Percentiles rank a stretch among this genome's conserved stretches.
phyloP scores from a whole-genome alignment of 2,329 filamentous ascomycete genomes.

The Diaporthe helianthi region DNA sequence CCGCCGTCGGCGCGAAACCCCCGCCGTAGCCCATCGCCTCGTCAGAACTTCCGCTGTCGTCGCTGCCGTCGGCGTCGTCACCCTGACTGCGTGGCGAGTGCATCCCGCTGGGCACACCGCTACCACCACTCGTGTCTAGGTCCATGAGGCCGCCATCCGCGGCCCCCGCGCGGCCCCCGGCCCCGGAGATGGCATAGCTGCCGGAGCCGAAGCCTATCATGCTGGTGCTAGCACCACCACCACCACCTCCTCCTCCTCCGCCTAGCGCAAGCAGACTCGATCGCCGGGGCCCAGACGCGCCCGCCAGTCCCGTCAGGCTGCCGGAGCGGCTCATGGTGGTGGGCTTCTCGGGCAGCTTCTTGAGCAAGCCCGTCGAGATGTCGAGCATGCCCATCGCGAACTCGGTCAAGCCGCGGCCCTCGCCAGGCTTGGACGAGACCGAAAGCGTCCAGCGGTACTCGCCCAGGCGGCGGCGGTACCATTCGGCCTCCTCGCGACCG shows the following conservation, averaged over 20 bases:
- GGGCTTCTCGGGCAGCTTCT: slow-evolving; percentile 75
- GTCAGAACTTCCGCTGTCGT: slow-evolving; percentile 59
- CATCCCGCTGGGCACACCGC: slow-evolving; percentile 53
- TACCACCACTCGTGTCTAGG: slow-evolving; percentile 47
- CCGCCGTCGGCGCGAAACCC: slow-evolving; percentile 45
- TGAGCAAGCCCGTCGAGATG: slow-evolving; percentile 72
- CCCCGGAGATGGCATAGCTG: slow-evolving; percentile 35
- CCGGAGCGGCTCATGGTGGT: slow-evolving; percentile 62
- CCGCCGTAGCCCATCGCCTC: slow-evolving; percentile 60
- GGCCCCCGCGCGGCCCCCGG: slow-evolving; percentile 39
- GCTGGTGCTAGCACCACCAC: slow-evolving; percentile 35
- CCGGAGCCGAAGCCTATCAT: slow-evolving; percentile 15
- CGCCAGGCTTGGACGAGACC: slow-evolving; percentile 78
- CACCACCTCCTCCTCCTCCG: slow-evolving; percentile 42
- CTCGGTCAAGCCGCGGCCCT: slow-evolving; percentile 63
- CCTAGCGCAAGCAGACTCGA: slow-evolving; percentile 48
- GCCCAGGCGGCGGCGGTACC: slow-evolving; percentile 83
- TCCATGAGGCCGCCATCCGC: slow-evolving; percentile 41
- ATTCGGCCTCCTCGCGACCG: slow-evolving; percentile 86
- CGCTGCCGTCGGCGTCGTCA: slow-evolving; percentile 35
- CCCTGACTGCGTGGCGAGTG: slow-evolving; percentile 56
- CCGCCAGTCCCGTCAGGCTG: slow-evolving; percentile 57
- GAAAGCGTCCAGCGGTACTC: slow-evolving; percentile 96
- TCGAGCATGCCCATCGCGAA: slow-evolving; percentile 83
- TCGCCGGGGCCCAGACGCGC: slow-evolving; percentile 51